Percentiles rank a stretch among this genome's conserved stretches.
These are phyloP conservation scores for Xerocomus brunneocitrinus DNA, from an alignment of 768 basidiomycete species.

Conservation along the genomic window DNA sequence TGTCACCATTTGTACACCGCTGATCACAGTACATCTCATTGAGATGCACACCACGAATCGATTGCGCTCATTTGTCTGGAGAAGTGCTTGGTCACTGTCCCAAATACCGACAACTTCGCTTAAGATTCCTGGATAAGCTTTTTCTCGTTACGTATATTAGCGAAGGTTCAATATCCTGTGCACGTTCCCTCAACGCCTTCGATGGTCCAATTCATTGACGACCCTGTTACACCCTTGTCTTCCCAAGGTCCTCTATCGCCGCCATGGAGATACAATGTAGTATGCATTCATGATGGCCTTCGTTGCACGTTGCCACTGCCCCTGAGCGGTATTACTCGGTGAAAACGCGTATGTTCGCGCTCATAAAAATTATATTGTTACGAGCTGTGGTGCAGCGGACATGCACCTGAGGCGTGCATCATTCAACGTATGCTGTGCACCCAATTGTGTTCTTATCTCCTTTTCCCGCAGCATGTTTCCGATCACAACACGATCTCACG, in stretches of 20 bases:
- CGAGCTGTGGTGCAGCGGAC: constrained; percentile 17
- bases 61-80: constrained; percentile 6
- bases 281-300: constrained; percentile 5
- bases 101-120: constrained; percentile 4
- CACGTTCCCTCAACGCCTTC: constrained; percentile 9
- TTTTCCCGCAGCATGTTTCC: constrained; percentile 13
- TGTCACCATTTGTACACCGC: constrained; percentile 8
- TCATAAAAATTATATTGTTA: constrained; percentile 18
- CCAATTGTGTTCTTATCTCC: constrained; percentile 25
- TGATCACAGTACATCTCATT: constrained; percentile 5
- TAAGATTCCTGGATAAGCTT: not conserved
- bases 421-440: constrained; percentile 17
- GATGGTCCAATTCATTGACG: constrained; percentile 14
- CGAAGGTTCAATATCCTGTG: constrained; percentile 15
- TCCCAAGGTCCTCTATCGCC: constrained; percentile 23
- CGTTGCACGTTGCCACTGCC: constrained; percentile 21
- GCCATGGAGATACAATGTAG: constrained; percentile 18
- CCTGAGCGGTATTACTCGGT: constrained; percentile 27
- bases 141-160: not conserved
- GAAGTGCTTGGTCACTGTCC: not conserved
- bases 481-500: constrained; percentile 13
- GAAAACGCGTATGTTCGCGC: constrained; percentile 10
- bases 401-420: constrained; percentile 27
- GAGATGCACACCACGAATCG: constrained; percentile 9
- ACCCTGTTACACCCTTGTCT: constrained; percentile 16